Base-by-base conservation (phyloP, 2,329 filamentous ascomycete genomes). In the Stagonosporopsis vannaccii region DNA sequence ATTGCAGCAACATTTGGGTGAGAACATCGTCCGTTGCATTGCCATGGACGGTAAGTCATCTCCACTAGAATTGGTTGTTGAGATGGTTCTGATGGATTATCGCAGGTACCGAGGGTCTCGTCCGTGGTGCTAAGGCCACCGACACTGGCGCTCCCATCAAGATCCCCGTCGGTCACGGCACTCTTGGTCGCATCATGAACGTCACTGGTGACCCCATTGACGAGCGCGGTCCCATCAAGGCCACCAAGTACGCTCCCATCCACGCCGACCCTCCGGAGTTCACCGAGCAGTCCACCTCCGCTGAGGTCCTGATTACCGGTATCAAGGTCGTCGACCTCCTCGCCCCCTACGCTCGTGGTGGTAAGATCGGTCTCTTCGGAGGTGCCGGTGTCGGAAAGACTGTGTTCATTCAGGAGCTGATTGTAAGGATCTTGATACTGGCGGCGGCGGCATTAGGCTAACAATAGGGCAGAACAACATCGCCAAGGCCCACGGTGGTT, bases 321-420 rank as follows among this genome's bases (percentile, higher is more conserved):
- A 99, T 99, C 88, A 99, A 99, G 90, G 95, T 99, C 81, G 95
- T 99, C 84, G 95, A 99, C 81, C 87, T 99, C 70, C 89, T 99
- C 77, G 95, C 95, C 75, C 95, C 95, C 76, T 99, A 99, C 83
- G 95, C 95, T 80, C 95, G 95, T 96, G 95, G 95, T 92, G 95
- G 95, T 89, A 99, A 99, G 90, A 99, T 99, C 87, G 95, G 95
- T 91, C 92, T 99, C 73, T 99, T 99, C 85, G 95, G 95, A 84
- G 95, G 95, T 94, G 95, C 95, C 76, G 95, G 95, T 96, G 95
- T 99, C 87, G 95, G 95, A 83, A 99, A 99, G 90, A 99, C 95
- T 80, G 95, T 99, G 80, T 99, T 98, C 87, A 99, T 99, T 82
- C 95, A 99, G 88, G 95, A 99, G 85, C 85, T 99, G 79, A 99